These are phyloP conservation scores for Leishmania lainsoni DNA, from an alignment of 208 protist genomes.

Conservation along the genomic window DNA sequence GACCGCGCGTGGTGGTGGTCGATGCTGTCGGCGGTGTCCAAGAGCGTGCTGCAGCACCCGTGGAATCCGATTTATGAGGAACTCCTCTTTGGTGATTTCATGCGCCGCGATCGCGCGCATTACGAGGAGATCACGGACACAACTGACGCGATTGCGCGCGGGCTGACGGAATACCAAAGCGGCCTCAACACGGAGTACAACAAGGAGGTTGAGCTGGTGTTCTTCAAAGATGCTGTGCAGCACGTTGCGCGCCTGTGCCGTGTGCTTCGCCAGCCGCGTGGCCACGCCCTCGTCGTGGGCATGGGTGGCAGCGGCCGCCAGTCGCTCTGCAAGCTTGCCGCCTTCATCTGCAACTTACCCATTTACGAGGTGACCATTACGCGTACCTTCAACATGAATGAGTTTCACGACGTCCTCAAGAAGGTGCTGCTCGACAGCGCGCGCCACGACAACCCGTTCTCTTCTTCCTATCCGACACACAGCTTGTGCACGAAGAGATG, in stretches of 20 bases:
- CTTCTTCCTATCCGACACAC: conserved; percentile 96
- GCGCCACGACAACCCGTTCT: conserved; percentile 86
- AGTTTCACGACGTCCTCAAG: conserved; percentile 96
- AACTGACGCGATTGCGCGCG: conserved; percentile 48
- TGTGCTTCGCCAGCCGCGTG: conserved; percentile 96
- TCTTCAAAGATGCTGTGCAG: conserved; percentile 97
- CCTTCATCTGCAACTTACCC: conserved; percentile 92
- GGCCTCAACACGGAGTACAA: conserved; percentile 94
- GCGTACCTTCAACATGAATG: conserved; percentile 90
- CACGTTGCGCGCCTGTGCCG: conserved; percentile 96
- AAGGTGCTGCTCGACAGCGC: conserved; percentile 88
- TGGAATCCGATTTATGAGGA: conserved; percentile 71
- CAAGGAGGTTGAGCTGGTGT: conserved; percentile 94
- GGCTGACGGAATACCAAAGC: conserved; percentile 86
- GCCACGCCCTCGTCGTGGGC: conserved; percentile 96
- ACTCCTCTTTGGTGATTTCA: conserved; percentile 93
- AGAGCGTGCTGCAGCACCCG: conserved; percentile 53
- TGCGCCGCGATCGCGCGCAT: conserved; percentile 85
- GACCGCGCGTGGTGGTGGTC: conserved; percentile 94
- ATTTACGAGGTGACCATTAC: conserved; percentile 92
- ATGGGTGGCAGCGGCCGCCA: conserved; percentile 97
- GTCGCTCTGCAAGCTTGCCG: conserved; percentile 94
- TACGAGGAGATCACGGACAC: conserved; percentile 79
- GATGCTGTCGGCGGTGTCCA: conserved; percentile 61
- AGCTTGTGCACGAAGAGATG: conserved; percentile 96